Percentiles rank a stretch among this genome's conserved stretches.
phyloP scores from a whole-genome alignment of 306 rosid species.

The Benincasa hispida region DNA sequence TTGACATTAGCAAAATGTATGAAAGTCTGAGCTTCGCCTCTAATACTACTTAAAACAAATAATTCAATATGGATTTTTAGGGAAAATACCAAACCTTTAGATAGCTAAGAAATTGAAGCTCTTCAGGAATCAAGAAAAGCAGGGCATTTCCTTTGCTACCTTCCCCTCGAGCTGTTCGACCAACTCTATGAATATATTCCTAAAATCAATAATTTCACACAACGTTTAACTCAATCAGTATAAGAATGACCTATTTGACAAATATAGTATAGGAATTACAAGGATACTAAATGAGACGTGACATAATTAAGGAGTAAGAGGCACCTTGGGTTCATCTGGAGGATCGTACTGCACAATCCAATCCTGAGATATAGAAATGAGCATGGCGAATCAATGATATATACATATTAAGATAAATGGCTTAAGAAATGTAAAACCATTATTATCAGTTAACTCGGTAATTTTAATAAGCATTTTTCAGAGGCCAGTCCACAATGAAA shows the following conservation, averaged over 20 bases:
- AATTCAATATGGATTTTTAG: neutral
- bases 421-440: neutral
- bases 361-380: constrained; percentile 43
- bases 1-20: neutral
- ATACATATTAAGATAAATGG: neutral
- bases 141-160: constrained; percentile 84
- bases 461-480: neutral
- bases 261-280: neutral
- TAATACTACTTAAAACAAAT: neutral
- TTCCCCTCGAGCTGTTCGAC: constrained; percentile 98
- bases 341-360: constrained; percentile 99
- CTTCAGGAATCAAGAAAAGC: constrained; percentile 77
- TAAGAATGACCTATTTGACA: neutral
- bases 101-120: constrained; percentile 65
- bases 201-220: constrained; percentile 21
- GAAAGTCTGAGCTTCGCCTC: neutral
- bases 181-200: constrained; percentile 98
- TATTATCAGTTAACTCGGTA: neutral
- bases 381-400: neutral
- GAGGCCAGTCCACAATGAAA: neutral
- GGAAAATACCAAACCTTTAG: constrained; percentile 37
- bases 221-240: neutral
- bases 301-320: neutral
- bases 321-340: constrained; percentile 95
- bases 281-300: neutral